phyloP scores from a whole-genome alignment of 306 rosid species.

The Vigna trinervia region DNA sequence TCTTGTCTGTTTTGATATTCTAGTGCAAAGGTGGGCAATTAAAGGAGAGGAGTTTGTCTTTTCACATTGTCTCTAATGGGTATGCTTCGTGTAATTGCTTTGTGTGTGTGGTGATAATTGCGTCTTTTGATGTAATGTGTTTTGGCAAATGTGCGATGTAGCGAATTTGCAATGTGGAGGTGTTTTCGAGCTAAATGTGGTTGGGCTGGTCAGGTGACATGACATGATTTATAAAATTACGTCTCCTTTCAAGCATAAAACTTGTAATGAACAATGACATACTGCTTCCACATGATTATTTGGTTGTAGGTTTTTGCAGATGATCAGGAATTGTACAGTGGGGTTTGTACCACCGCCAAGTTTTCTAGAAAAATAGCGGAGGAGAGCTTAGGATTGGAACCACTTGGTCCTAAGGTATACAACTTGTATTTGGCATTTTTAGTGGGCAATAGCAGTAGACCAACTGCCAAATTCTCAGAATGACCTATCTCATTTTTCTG shows the following conservation, averaged over 20 bases:
- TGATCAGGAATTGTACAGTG: slow-evolving; percentile 47
- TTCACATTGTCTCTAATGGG: slow-evolving; percentile 76
- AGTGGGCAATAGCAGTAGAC: slow-evolving; percentile 25
- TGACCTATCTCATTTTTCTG: neutral
- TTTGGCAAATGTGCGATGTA: slow-evolving; percentile 45
- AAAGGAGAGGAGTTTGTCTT: slow-evolving; percentile 86
- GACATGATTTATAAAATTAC: slow-evolving; percentile 6
- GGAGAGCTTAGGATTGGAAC: slow-evolving; percentile 70
- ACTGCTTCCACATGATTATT: slow-evolving; percentile 37
- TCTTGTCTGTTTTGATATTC: slow-evolving; percentile 32
- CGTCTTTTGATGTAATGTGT: slow-evolving; percentile 28
- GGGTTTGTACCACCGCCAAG: slow-evolving; percentile 39
- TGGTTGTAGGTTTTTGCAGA: slow-evolving; percentile 70
- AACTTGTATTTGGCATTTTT: slow-evolving; percentile 23
- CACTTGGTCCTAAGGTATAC: slow-evolving; percentile 75
- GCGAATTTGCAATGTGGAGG: slow-evolving; percentile 94
- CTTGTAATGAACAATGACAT: slow-evolving; percentile 19
- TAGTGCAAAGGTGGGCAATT: slow-evolving; percentile 87
- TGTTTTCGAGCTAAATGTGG: slow-evolving; percentile 77
- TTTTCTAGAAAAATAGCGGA: slow-evolving; percentile 51
- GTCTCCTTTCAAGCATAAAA: slow-evolving; percentile 34
- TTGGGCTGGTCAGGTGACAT: slow-evolving; percentile 85
- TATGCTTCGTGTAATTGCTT: slow-evolving; percentile 45
- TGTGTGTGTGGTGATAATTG: slow-evolving; percentile 8
- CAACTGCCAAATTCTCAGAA: slow-evolving; percentile 8